Evolutionary conservation across 257 asterid species (phyloP).

Genomic region (Ilex asprella): DNA sequence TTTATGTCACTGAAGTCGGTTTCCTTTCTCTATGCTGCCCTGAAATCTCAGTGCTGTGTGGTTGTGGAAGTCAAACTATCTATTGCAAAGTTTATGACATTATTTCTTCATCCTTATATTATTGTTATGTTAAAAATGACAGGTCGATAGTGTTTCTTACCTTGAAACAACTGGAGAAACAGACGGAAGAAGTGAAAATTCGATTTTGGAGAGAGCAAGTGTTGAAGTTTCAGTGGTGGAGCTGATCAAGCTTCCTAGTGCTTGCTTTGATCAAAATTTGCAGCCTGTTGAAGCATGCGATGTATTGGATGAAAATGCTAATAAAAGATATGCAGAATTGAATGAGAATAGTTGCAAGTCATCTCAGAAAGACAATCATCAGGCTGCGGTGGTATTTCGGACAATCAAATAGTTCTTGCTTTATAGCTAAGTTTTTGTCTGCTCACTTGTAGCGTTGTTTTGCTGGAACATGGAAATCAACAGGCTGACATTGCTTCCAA

Average conservation of each 20-base stretch:
- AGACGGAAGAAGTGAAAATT: conserved; percentile 27
- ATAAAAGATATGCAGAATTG: conserved; percentile 16
- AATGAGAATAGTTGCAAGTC: conserved; percentile 15
- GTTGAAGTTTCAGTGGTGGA: conserved; percentile 12
- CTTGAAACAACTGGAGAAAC: conserved; percentile 33
- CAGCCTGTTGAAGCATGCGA: conserved; percentile 16
- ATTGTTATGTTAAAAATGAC: not conserved
- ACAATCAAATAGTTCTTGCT: not conserved
- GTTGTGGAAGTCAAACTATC: too few relatives aligned
- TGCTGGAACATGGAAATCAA: not conserved
- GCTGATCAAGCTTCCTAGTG: conserved; percentile 10
- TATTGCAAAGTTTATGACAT: conserved; percentile 2
- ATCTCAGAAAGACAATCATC: conserved; percentile 9
- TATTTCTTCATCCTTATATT: conserved; percentile 1
- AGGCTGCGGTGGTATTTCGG: conserved; percentile 12
- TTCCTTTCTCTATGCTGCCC: too few relatives aligned
- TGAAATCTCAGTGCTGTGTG: too few relatives aligned
- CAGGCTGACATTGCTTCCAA: not conserved
- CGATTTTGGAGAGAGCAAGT: conserved; percentile 12
- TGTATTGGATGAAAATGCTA: conserved; percentile 16
- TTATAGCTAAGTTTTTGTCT: conserved; percentile 6
- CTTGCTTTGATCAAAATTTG: conserved; percentile 19
- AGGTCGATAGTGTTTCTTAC: conserved; percentile 1
- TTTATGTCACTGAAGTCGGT: too few relatives aligned
- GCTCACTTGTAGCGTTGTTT: too few relatives aligned